Conservation (phyloP, 2,329 filamentous ascomycete genomes). For the Colletotrichum kahawae region DNA sequence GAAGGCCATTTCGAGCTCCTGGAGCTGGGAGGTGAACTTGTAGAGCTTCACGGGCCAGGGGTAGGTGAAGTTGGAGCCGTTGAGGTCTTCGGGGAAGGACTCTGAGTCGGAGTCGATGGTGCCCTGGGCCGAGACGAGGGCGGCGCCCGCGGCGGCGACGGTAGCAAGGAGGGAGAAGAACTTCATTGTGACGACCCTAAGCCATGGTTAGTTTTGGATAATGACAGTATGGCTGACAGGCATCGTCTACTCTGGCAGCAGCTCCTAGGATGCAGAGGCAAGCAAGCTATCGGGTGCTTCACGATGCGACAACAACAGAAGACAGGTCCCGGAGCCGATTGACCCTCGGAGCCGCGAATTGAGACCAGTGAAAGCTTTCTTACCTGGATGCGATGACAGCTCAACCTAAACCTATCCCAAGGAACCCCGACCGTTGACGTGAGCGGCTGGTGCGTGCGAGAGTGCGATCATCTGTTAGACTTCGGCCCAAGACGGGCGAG, state of each 20-base stretch:
- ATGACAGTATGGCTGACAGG: background rate
- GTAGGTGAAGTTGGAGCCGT: slow-evolving; percentile 58
- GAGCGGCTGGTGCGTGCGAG: slow-evolving; percentile 2
- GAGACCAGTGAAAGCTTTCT: background rate
- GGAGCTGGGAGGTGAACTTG: slow-evolving; percentile 50
- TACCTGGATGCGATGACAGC: background rate
- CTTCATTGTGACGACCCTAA: slow-evolving; percentile 23
- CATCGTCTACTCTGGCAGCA: background rate
- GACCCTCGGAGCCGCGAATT: background rate
- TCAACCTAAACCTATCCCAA: background rate
- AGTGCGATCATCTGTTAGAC: background rate
- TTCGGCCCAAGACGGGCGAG: background rate
- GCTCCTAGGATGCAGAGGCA: background rate
- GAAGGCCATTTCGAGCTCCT: slow-evolving; percentile 59
- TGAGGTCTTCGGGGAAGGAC: slow-evolving; percentile 45
- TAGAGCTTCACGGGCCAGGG: slow-evolving; percentile 55
- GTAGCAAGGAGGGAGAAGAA: slow-evolving; percentile 11
- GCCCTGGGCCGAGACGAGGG: slow-evolving; percentile 28
- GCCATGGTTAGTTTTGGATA: background rate
- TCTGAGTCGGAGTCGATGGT: slow-evolving; percentile 38
- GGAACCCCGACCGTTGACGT: background rate
- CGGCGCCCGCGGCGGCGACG: slow-evolving; percentile 19
- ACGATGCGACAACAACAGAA: background rate
- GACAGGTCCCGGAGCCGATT: background rate
- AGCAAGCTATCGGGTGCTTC: background rate